Evolutionary conservation across 768 basidiomycete genomes (phyloP).

Genomic region (Collybia nuda): DNA sequence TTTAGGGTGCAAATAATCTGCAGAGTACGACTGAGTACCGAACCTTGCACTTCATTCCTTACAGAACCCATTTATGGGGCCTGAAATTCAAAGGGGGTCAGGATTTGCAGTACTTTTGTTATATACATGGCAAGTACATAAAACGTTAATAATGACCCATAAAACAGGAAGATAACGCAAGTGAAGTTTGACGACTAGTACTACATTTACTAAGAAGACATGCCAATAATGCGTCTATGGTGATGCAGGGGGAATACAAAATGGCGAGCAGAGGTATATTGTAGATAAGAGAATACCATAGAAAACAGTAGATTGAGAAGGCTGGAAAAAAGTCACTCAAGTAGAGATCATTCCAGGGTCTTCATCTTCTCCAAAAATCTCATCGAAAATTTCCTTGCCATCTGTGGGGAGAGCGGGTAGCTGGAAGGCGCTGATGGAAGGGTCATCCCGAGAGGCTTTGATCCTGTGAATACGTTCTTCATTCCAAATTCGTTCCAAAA

Average conservation of each 20-base stretch:
- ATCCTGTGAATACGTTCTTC: constrained; percentile 74
- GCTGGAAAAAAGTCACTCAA: constrained; percentile 25
- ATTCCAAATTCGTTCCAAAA: constrained; percentile 85
- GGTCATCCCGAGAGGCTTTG: constrained; percentile 61
- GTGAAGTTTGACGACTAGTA: neutral
- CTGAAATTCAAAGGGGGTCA: too few species aligned
- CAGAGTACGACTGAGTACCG: too few species aligned
- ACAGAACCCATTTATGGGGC: too few species aligned
- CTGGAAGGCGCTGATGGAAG: constrained; percentile 41
- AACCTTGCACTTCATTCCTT: too few species aligned
- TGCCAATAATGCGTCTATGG: constrained; percentile 7
- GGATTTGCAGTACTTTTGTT: too few species aligned
- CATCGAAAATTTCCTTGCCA: constrained; percentile 78
- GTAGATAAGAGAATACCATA: constrained; percentile 7
- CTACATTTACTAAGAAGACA: constrained; percentile 1
- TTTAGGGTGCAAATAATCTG: too few species aligned
- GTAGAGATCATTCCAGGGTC: constrained; percentile 80
- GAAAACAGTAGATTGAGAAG: constrained; percentile 5
- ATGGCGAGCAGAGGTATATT: constrained; percentile 10
- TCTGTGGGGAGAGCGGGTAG: constrained; percentile 67
- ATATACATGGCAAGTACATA: too few species aligned
- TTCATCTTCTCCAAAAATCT: constrained; percentile 66
- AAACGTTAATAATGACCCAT: too few species aligned
- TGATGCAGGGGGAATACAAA: neutral
- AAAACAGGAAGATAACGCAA: too few species aligned